Conservation (phyloP, 768 basidiomycete species). For the Leucosporidium creatinivorum region DNA sequence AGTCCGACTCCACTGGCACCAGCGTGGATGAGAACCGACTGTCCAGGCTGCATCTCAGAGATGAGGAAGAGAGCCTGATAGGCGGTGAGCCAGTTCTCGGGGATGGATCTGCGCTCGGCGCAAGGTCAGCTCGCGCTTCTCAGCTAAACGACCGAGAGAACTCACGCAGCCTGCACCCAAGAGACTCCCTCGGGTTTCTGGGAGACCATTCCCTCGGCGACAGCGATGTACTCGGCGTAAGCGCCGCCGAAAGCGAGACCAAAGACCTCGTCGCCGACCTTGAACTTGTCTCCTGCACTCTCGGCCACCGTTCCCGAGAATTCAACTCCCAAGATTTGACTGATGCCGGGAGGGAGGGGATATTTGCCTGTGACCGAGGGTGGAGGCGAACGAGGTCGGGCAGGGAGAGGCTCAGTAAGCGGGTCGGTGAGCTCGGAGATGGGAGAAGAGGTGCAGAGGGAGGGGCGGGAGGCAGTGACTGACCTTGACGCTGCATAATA, state of each 20-base stretch:
- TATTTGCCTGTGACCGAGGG: constrained; percentile 18
- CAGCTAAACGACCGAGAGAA: not conserved
- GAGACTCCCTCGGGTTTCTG: constrained; percentile 66
- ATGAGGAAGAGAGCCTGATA: constrained; percentile 50
- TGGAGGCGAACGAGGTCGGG: too few species aligned
- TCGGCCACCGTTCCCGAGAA: constrained; percentile 35
- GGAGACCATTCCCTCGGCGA: constrained; percentile 59
- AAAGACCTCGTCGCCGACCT: constrained; percentile 35
- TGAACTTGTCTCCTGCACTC: constrained; percentile 9
- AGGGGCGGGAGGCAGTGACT: not conserved
- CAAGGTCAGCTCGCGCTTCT: not conserved
- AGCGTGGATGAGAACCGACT: constrained; percentile 79
- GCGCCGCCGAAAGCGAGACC: constrained; percentile 36
- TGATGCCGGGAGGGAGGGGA: constrained; percentile 34
- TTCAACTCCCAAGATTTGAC: constrained; percentile 36
- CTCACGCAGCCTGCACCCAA: constrained; percentile 74
- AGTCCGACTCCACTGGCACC: constrained; percentile 86
- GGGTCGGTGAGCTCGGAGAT: not conserved
- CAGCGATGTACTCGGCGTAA: constrained; percentile 47
- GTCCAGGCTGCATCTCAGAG: constrained; percentile 60
- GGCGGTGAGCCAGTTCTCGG: constrained; percentile 85
- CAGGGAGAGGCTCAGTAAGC: not conserved
- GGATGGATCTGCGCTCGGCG: constrained; percentile 46
- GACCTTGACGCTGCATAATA: constrained; percentile 31
- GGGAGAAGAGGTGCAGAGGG: not conserved